Evolutionary conservation across 306 rosid species (phyloP).

Genomic region (Ormosia semicastrata): DNA sequence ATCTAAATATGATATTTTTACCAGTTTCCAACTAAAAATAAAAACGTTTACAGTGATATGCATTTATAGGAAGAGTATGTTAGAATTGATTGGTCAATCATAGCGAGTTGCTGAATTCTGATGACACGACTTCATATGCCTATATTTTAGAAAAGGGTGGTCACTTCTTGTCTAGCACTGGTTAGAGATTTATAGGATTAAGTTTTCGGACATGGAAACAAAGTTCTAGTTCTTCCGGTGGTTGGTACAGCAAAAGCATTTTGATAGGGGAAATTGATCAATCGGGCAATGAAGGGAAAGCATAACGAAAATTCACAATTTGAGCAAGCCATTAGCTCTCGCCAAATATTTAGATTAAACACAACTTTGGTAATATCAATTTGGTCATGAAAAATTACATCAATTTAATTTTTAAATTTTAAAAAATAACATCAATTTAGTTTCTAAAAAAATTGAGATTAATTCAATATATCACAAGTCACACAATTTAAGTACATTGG

Average conservation of each 20-base stretch:
- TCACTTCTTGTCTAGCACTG: background rate
- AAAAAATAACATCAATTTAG: no score
- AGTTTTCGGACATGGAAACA: background rate
- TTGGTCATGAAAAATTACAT: no score
- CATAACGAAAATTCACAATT: no score
- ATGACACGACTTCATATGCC: background rate
- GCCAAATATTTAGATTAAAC: no score
- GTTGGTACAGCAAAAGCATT: background rate
- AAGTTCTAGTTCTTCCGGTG: background rate
- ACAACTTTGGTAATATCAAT: no score
- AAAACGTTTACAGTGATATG: background rate
- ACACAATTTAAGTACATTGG: no score
- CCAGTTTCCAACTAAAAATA: background rate
- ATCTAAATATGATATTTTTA: background rate
- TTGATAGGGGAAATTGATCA: background rate
- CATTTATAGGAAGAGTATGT: background rate
- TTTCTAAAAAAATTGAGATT: no score
- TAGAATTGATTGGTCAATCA: background rate
- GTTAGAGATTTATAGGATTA: background rate
- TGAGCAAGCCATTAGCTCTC: no score
- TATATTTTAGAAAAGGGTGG: background rate
- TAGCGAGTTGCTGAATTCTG: background rate
- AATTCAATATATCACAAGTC: no score
- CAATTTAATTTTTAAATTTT: no score
- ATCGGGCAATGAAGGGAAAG: background rate